Percentiles rank a stretch among this genome's conserved stretches.
Conservation (phyloP, 2,329 filamentous ascomycete genomes). For the Magnaporthales sp. region DNA sequence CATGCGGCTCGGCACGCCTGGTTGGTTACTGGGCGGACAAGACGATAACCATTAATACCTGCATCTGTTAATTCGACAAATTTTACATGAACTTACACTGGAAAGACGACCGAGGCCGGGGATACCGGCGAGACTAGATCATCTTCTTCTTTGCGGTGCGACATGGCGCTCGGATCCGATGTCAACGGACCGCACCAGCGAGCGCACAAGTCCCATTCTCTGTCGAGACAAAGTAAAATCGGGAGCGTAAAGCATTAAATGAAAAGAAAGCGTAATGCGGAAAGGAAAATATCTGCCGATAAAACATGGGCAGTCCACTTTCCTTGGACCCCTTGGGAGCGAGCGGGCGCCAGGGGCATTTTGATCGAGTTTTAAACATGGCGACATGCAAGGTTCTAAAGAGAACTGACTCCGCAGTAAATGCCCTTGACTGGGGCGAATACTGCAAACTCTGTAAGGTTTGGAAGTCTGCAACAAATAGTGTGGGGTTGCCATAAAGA, state of each 20-base stretch:
- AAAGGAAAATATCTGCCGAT: neutral
- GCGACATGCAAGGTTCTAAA: neutral
- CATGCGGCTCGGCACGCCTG: neutral
- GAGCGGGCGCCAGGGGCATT: neutral
- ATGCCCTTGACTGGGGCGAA: neutral
- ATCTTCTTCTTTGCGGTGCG: conserved; percentile 2
- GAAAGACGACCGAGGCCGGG: neutral
- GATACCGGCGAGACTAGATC: conserved; percentile 1
- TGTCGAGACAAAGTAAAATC: neutral
- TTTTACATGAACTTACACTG: neutral
- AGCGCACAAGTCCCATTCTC: neutral
- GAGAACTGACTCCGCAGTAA: neutral
- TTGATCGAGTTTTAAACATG: neutral
- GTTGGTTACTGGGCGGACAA: neutral
- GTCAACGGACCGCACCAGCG: conserved; percentile 1
- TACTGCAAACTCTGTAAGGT: neutral
- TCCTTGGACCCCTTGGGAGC: neutral
- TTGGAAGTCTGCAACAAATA: neutral
- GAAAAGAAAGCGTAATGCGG: neutral
- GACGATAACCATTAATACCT: neutral
- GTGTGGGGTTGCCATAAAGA: neutral
- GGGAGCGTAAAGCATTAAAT: neutral
- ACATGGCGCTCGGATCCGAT: conserved; percentile 1
- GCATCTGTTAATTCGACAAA: neutral
- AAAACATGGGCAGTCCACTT: neutral